Evolutionary conservation across 495 filamentous ascomycete genomes (phyloP), one percentile per base, ranked within the genome.

Genomic region (Neurospora sp.): DNA sequence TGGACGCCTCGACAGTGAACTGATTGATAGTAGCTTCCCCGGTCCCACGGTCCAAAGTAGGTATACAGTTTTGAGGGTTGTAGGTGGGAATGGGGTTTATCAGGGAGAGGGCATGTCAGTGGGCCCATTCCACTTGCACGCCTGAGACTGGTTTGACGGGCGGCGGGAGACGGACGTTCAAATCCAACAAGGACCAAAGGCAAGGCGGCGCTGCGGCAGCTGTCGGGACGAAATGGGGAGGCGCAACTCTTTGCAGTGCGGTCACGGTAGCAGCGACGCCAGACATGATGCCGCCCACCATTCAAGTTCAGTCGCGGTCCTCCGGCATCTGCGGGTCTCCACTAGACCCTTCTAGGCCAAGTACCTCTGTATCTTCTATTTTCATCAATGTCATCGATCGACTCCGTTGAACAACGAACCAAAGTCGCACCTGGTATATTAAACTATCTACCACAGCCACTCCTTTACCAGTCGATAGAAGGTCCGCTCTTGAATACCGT

Each of bases 121-220:
- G 54, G 54, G 54, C 54, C 23, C 54, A 66, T 66, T 66, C 54
- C 54, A 66, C 54, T 37, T 35, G 54, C 14, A 35, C 27, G 54
- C 23, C 23, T 62, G 54, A 31, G 54, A 31, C 23, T 27, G 78
- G 75, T 72, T 73, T 74, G 75, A 74, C 54, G 54, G 54, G 54
- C 54, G 23, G 54, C 77, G 74, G 75, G 73, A 76, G 74, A 79
- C 78, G 75, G 79, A 77, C 74, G 78, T 79, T 75, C 75, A 73
- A 75, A 73, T 62, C 54, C 54, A 62, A 9, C 54, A 62, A 35
- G 54, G 54, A 62, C 27, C 54, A 75, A 74, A 72, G 71, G 74
- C 76, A 70, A 75, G 78, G 78, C 72, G 75, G 73, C 48, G 48
- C 23, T 75, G 75, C 79, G 75, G 78, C 74, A 79, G 78, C 73